phyloP scores from a whole-genome alignment of 257 asterid species.

The Scutellaria baicalensis region DNA sequence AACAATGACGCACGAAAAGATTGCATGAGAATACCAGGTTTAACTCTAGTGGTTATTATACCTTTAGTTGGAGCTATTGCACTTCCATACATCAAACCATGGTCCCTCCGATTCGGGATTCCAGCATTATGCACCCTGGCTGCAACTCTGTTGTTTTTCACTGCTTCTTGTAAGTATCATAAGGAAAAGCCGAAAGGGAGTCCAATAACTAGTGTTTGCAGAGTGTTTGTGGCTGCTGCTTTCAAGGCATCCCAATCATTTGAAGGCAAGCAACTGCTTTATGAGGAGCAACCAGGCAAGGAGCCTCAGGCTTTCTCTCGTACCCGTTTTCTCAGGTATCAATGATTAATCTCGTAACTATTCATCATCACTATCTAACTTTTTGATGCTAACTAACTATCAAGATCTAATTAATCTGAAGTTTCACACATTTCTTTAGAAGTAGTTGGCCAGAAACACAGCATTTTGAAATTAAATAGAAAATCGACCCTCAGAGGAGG shows the following conservation, averaged over 20 bases:
- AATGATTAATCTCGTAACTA: too few species aligned
- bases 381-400: too few species aligned
- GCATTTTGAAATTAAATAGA: too few species aligned
- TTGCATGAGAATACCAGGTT: not conserved
- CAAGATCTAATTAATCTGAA: too few species aligned
- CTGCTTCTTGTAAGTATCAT: slow-evolving; percentile 15
- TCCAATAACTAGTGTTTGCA: slow-evolving; percentile 27
- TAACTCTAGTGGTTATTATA: slow-evolving; percentile 2
- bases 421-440: too few species aligned
- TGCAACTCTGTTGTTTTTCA: slow-evolving; percentile 30
- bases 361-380: too few species aligned
- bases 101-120: slow-evolving; percentile 53
- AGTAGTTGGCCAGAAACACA: too few species aligned
- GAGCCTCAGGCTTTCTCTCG: not conserved
- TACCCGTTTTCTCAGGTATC: slow-evolving; percentile 37
- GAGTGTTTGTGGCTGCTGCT: slow-evolving; percentile 40
- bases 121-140: slow-evolving; percentile 40
- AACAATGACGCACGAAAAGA: not conserved
- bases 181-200: slow-evolving; percentile 23
- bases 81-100: slow-evolving; percentile 53
- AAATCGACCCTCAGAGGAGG: too few species aligned
- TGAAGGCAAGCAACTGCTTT: not conserved
- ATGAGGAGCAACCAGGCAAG: not conserved
- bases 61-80: slow-evolving; percentile 42
- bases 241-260: slow-evolving; percentile 13